Percentiles rank a stretch among this genome's conserved stretches.
Conservation (phyloP, 768 basidiomycete genomes). For the Cystofilobasidium macerans region DNA sequence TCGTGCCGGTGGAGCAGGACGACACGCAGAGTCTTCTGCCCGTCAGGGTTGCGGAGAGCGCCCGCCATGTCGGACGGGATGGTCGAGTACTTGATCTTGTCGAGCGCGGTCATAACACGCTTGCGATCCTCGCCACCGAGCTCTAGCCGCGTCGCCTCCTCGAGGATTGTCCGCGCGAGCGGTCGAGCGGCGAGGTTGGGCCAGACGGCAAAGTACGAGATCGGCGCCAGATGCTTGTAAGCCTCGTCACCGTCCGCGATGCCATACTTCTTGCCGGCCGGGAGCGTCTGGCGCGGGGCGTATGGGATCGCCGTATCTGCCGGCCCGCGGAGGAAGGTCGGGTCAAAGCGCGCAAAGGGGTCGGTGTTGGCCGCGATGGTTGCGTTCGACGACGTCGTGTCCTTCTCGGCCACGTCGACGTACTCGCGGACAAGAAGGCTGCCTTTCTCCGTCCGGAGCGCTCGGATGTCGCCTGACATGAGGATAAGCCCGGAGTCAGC, state of each 20-base stretch:
- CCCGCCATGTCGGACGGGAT: neutral
- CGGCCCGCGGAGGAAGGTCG: neutral
- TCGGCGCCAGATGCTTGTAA: neutral
- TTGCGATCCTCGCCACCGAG: neutral
- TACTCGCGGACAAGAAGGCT: neutral
- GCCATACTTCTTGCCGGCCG: neutral
- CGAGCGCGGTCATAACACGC: neutral
- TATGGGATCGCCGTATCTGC: neutral
- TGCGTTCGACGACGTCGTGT: neutral
- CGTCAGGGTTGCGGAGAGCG: neutral
- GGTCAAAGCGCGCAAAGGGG: neutral
- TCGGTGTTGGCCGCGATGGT: neutral
- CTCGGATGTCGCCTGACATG: neutral
- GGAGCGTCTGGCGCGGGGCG: neutral
- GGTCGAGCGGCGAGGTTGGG: neutral
- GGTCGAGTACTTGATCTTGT: neutral
- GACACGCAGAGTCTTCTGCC: neutral
- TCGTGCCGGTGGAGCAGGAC: conserved; percentile 6
- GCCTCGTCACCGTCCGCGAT: neutral
- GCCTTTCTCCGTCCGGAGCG: neutral
- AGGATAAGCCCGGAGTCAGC: neutral
- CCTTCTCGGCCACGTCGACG: neutral
- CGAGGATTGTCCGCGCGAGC: conserved; percentile 1
- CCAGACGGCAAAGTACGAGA: conserved; percentile 10
- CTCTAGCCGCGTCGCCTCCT: neutral